These are phyloP conservation scores for Talaromyces sp. DNA, from an alignment of 2,329 filamentous ascomycete genomes.

Conservation along the genomic window DNA sequence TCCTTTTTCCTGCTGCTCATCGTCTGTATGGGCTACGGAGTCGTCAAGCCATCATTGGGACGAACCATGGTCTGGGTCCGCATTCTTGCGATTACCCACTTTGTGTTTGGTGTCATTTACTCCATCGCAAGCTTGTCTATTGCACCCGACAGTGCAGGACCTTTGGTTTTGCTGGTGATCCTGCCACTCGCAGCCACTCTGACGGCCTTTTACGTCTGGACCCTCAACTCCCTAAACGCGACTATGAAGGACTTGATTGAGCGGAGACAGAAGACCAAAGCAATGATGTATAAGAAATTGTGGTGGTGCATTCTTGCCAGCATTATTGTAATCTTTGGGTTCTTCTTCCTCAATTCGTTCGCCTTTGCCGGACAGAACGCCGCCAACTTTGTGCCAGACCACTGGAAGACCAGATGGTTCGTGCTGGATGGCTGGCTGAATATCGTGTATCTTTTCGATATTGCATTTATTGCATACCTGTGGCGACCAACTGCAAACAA, in stretches of 20 bases:
- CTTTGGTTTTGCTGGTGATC: constrained; percentile 86
- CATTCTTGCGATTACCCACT: constrained; percentile 85
- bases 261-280: constrained; percentile 89
- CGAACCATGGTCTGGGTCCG: constrained; percentile 93
- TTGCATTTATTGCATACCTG: constrained; percentile 87
- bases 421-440: constrained; percentile 96
- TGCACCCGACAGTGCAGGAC: constrained; percentile 82
- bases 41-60: constrained; percentile 88
- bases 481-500: constrained; percentile 98
- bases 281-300: constrained; percentile 93
- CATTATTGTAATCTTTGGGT: constrained; percentile 92
- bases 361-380: constrained; percentile 81
- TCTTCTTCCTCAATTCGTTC: constrained; percentile 98
- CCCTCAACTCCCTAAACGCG: constrained; percentile 85
- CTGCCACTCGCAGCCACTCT: constrained; percentile 85
- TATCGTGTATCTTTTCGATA: constrained; percentile 89
- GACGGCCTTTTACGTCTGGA: constrained; percentile 98
- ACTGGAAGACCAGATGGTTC: constrained; percentile 98
- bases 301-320: constrained; percentile 96
- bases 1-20: constrained; percentile 97
- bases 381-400: constrained; percentile 86
- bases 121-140: constrained; percentile 83
- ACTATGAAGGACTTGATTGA: constrained; percentile 96
- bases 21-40: constrained; percentile 98
- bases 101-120: constrained; percentile 91